phyloP scores from a whole-genome alignment of 345 rosid genomes.

The Gossypium longicalyx region DNA sequence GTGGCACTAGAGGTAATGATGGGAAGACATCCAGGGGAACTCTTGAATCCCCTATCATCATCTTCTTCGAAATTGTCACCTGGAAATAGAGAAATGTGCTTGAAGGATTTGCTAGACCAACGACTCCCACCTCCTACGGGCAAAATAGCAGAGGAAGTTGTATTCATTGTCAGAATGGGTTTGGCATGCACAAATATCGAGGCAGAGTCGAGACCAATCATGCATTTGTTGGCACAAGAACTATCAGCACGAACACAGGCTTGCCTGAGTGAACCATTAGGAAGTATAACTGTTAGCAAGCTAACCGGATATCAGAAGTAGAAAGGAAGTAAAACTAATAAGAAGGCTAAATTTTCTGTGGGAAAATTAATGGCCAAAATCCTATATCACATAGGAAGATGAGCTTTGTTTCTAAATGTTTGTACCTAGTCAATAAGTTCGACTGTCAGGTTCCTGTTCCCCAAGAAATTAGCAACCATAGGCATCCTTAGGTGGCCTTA shows the following conservation, averaged over 20 bases:
- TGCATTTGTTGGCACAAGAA: conserved; percentile 61
- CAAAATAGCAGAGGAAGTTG: conserved; percentile 44
- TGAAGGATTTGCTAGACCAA: conserved; percentile 49
- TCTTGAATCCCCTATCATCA: conserved; percentile 28
- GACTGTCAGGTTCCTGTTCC: background rate
- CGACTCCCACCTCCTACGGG: conserved; percentile 37
- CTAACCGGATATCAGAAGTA: conserved; percentile 27
- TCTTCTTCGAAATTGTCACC: background rate
- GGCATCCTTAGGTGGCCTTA: background rate
- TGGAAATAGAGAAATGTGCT: conserved; percentile 8
- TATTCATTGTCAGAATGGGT: conserved; percentile 30
- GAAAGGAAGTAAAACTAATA: background rate
- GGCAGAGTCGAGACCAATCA: conserved; percentile 47
- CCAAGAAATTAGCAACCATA: background rate
- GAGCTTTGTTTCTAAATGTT: background rate
- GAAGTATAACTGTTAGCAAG: conserved; percentile 27
- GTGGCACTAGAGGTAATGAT: conserved; percentile 61
- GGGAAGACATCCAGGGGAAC: conserved; percentile 66
- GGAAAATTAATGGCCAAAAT: background rate
- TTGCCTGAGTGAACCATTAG: conserved; percentile 27
- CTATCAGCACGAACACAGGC: conserved; percentile 37
- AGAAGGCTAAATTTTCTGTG: background rate
- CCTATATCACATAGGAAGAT: background rate
- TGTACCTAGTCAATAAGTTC: background rate
- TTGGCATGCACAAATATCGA: conserved; percentile 37